These are phyloP conservation scores for Botryotinia globosa DNA, from an alignment of 2,329 filamentous ascomycete genomes.

Conservation along the genomic window DNA sequence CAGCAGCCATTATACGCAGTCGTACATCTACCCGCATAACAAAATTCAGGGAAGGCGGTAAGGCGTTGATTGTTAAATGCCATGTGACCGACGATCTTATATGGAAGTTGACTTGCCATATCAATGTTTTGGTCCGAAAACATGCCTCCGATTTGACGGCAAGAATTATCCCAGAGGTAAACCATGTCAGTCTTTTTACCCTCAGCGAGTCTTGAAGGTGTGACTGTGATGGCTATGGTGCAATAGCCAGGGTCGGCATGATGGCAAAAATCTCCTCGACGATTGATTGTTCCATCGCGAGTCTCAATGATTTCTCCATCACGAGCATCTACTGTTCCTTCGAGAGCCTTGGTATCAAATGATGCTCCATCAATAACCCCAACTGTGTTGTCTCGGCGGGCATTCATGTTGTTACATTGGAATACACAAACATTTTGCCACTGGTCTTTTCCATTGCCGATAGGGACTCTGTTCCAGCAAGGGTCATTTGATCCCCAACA, in stretches of 20 bases:
- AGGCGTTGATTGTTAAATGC: not conserved
- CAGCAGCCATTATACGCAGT: not conserved
- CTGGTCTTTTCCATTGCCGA: too few species aligned
- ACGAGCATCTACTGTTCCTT: not conserved
- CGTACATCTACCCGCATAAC: not conserved
- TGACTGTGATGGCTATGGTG: not conserved
- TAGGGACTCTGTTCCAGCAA: not conserved
- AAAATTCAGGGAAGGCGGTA: not conserved
- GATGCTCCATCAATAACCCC: too few species aligned
- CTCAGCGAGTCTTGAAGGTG: not conserved
- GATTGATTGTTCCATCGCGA: not conserved
- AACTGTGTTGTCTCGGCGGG: not conserved
- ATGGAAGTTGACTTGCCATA: conserved; percentile 4
- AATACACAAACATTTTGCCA: too few species aligned
- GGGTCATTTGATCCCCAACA: not conserved
- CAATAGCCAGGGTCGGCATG: not conserved
- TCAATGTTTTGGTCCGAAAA: not conserved
- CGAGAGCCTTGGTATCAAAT: not conserved
- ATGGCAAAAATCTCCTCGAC: not conserved
- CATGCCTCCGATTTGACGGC: not conserved
- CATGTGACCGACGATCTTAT: conserved; percentile 5
- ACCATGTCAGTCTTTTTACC: rapidly evolving
- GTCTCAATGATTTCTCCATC: not conserved
- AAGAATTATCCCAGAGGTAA: not conserved
- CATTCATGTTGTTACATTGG: not conserved